Percentiles rank a stretch among this genome's conserved stretches.
These are phyloP conservation scores for Aspergillus asperescens DNA, from an alignment of 495 filamentous ascomycete species.

Conservation along the genomic window DNA sequence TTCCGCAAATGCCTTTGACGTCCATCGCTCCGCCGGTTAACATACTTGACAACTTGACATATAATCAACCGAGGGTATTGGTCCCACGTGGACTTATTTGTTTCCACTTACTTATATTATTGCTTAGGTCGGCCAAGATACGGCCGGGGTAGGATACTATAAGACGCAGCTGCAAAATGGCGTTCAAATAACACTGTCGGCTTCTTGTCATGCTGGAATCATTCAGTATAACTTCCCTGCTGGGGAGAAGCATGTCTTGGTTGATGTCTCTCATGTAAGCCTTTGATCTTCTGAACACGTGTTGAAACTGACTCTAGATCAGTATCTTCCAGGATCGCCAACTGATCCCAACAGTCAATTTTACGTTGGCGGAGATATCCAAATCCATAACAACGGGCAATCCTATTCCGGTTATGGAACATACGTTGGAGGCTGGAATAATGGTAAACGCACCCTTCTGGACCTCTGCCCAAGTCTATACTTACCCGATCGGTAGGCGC, in stretches of 20 bases:
- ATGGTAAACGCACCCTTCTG: slow-evolving; percentile 31
- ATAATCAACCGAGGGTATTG: slow-evolving; percentile 32
- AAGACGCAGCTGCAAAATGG: slow-evolving; percentile 51
- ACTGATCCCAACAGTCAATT: slow-evolving; percentile 53
- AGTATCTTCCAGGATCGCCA: slow-evolving; percentile 52
- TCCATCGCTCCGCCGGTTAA: slow-evolving; percentile 31
- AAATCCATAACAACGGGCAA: slow-evolving; percentile 41
- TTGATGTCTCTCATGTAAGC: slow-evolving; percentile 60
- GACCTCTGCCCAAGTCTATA: neutral
- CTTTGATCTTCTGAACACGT: neutral
- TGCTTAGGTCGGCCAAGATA: slow-evolving; percentile 41
- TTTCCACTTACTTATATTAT: neutral
- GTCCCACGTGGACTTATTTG: neutral
- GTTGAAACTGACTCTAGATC: neutral
- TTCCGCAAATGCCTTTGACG: slow-evolving; percentile 56
- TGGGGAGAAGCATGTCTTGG: slow-evolving; percentile 46
- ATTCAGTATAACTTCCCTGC: slow-evolving; percentile 55
- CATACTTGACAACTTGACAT: slow-evolving; percentile 38
- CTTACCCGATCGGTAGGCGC: slow-evolving; percentile 38
- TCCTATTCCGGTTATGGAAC: slow-evolving; percentile 55
- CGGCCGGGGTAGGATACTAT: slow-evolving; percentile 55
- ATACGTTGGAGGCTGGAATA: slow-evolving; percentile 57
- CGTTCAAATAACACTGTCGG: slow-evolving; percentile 54
- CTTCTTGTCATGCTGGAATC: slow-evolving; percentile 55
- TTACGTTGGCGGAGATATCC: slow-evolving; percentile 56